A percentile compares a stretch with the other conserved stretches of the same genome.
These are phyloP conservation scores for Nyctanthes arbortristis DNA, from an alignment of 257 asterid species.

Conservation along the genomic window DNA sequence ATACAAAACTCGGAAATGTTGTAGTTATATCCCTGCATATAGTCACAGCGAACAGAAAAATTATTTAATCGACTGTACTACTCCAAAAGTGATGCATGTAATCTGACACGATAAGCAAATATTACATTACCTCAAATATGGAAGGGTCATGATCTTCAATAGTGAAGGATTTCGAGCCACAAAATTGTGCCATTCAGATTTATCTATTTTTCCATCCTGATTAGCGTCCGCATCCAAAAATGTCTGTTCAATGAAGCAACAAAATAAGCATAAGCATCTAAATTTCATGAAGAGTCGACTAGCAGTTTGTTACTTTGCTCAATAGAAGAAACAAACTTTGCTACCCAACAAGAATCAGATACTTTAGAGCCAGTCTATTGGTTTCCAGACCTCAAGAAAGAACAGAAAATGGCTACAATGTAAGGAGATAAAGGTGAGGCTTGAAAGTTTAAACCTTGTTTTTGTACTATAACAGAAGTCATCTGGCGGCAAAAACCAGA, in stretches of 20 bases:
- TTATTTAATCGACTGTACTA: neutral
- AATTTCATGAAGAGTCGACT: neutral
- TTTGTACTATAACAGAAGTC: no score
- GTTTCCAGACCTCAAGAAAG: neutral
- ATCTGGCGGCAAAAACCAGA: no score
- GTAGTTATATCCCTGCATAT: constrained; percentile 83
- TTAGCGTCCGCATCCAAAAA: constrained; percentile 78
- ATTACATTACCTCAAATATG: constrained; percentile 69
- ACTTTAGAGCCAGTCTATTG: neutral
- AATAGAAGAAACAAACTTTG: no score
- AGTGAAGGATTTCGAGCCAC: constrained; percentile 81
- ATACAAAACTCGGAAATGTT: constrained; percentile 80
- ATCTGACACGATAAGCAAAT: neutral
- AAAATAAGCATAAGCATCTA: constrained; percentile 12
- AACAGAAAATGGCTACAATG: neutral
- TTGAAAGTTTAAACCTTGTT: neutral
- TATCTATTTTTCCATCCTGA: constrained; percentile 87
- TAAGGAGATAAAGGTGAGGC: neutral
- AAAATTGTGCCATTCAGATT: constrained; percentile 81
- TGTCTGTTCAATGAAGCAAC: constrained; percentile 50
- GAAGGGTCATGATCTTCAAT: constrained; percentile 93
- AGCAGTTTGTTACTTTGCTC: neutral
- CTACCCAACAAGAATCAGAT: neutral
- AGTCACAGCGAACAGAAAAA: neutral
- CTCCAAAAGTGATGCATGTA: neutral